A percentile compares a stretch with the other conserved stretches of the same genome.
Conservation (phyloP, 2,329 filamentous ascomycete species). For the Talaromyces sp. region DNA sequence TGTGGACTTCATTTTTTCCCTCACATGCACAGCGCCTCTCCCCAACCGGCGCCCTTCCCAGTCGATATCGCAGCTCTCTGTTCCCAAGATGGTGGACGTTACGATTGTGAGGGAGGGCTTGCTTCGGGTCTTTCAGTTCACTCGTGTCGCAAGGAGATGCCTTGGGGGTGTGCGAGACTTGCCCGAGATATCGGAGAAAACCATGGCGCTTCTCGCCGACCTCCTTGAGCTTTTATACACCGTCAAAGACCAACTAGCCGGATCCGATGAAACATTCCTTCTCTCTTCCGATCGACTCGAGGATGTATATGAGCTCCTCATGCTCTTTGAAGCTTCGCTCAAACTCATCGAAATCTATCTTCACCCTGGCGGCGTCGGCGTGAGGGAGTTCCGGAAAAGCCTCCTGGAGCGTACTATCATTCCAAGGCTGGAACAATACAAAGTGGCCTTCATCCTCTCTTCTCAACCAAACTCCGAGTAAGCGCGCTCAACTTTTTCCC, state of each 20-base stretch:
- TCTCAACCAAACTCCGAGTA: conserved; percentile 24
- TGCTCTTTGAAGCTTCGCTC: conserved; percentile 19
- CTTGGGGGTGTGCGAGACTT: conserved; percentile 19
- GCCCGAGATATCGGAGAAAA: conserved; percentile 21
- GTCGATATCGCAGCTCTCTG: background rate
- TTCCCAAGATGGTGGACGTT: conserved; percentile 12
- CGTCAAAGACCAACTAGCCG: conserved; percentile 20
- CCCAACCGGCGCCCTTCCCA: background rate
- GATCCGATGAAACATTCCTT: conserved; percentile 21
- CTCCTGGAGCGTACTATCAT: conserved; percentile 24
- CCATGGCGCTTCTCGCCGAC: conserved; percentile 19
- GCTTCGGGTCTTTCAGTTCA: conserved; percentile 15
- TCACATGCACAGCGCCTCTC: background rate
- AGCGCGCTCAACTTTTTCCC: conserved; percentile 7
- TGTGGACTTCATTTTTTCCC: background rate
- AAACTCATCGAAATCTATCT: conserved; percentile 25
- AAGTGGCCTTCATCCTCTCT: conserved; percentile 22
- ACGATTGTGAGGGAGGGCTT: conserved; percentile 15
- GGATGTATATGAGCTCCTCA: conserved; percentile 19
- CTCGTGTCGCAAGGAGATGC: conserved; percentile 20
- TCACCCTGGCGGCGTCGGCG: conserved; percentile 27
- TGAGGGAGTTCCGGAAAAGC: conserved; percentile 20
- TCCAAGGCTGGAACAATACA: conserved; percentile 26
- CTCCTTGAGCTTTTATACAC: conserved; percentile 20
- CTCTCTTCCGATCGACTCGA: conserved; percentile 16